These are phyloP conservation scores for Phycomyces nitens DNA, from an alignment of 192 early-diverging fungal species.

Conservation along the genomic window DNA sequence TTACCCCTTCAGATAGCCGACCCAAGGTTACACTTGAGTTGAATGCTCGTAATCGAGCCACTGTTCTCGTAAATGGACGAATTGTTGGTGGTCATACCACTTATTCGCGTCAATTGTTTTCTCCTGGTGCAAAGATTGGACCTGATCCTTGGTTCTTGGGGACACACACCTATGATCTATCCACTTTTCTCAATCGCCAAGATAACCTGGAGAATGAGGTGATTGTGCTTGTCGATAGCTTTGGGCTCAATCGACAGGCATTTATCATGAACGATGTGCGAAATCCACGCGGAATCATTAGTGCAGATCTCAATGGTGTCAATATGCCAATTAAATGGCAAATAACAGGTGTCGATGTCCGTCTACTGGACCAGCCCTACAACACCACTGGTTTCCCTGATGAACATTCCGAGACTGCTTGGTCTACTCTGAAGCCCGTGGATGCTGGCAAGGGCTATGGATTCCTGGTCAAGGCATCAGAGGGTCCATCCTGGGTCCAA, in stretches of 20 bases:
- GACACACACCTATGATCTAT: conserved; percentile 55
- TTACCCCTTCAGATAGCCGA: conserved; percentile 24
- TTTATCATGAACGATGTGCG: conserved; percentile 72
- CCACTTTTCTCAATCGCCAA: conserved; percentile 35
- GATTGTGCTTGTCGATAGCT: conserved; percentile 70
- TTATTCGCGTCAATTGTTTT: conserved; percentile 53
- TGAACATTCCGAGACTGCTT: conserved; percentile 45
- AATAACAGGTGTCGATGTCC: conserved; percentile 74
- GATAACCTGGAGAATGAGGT: conserved; percentile 62
- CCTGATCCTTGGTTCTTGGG: conserved; percentile 64
- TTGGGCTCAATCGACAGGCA: conserved; percentile 68
- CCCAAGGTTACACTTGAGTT: conserved; percentile 49
- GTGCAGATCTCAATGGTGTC: conserved; percentile 58
- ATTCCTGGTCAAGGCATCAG: neutral
- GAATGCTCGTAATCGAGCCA: conserved; percentile 70
- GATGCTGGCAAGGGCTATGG: neutral
- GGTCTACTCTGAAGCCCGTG: conserved; percentile 27
- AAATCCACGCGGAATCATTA: conserved; percentile 70
- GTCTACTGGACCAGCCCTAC: conserved; percentile 52
- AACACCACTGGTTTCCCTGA: conserved; percentile 74
- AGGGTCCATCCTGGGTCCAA: conserved; percentile 30
- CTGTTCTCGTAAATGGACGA: conserved; percentile 65
- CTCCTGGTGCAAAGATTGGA: conserved; percentile 66
- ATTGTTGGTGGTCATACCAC: conserved; percentile 80
- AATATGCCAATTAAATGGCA: conserved; percentile 50